These are phyloP conservation scores for Botrytis fabae DNA, from an alignment of 2,329 filamentous ascomycete species.

Conservation along the genomic window DNA sequence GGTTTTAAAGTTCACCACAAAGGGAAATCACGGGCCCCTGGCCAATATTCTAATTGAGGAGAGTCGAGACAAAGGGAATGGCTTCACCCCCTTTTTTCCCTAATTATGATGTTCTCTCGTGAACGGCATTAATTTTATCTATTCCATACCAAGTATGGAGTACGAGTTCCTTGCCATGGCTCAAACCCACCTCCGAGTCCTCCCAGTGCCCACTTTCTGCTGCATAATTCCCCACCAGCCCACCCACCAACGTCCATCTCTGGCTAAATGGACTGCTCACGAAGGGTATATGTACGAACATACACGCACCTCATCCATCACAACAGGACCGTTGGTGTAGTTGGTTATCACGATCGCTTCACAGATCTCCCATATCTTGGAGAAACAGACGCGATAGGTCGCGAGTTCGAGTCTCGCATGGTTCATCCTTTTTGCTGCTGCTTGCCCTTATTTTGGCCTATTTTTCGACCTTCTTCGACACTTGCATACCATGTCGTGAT, in stretches of 20 bases:
- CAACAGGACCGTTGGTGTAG: too few relatives aligned
- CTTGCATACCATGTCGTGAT: background rate
- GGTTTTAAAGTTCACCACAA: slow-evolving; percentile 9
- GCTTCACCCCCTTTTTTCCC: slow-evolving; percentile 3
- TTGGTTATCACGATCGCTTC: too few relatives aligned
- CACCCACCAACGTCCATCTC: background rate
- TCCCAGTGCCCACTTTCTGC: background rate
- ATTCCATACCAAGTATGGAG: background rate
- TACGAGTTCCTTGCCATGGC: background rate
- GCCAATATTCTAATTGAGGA: slow-evolving; percentile 2
- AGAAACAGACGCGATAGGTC: too few relatives aligned
- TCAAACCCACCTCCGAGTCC: background rate
- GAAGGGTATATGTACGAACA: too few relatives aligned
- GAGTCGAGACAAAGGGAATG: background rate
- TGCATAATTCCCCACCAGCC: background rate
- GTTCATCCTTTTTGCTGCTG: too few relatives aligned
- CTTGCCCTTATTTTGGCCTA: too few relatives aligned
- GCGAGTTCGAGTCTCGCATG: too few relatives aligned
- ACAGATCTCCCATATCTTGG: too few relatives aligned
- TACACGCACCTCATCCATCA: too few relatives aligned
- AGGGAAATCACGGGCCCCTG: background rate
- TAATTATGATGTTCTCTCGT: background rate
- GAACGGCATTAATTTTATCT: slow-evolving; percentile 11
- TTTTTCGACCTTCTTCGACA: too few relatives aligned
- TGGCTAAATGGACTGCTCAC: too few relatives aligned